Conservation (phyloP, 2,329 filamentous ascomycete genomes). For the Xylaria sp. region DNA sequence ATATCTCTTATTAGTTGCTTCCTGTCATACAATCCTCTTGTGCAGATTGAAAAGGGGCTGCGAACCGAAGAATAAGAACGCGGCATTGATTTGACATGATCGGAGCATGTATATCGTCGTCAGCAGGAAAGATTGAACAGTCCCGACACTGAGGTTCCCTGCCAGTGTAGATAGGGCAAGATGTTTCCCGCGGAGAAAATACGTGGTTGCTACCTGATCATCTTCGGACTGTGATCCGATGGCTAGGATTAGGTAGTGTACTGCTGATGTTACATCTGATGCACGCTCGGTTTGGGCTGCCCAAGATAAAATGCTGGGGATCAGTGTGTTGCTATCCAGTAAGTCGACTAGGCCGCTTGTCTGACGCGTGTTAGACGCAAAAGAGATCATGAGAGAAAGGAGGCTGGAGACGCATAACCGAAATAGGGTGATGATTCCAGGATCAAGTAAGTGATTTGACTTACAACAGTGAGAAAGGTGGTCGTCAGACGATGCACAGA, state of each 20-base stretch:
- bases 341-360: slow-evolving; percentile 62
- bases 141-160: slow-evolving; percentile 60
- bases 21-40: not conserved
- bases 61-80: slow-evolving; percentile 62
- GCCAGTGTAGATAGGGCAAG: slow-evolving; percentile 58
- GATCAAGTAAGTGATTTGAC: slow-evolving; percentile 3
- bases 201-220: slow-evolving; percentile 56
- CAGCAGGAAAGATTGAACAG: slow-evolving; percentile 62
- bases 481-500: slow-evolving; percentile 38
- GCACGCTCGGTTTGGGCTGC: slow-evolving; percentile 49
- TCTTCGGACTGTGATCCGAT: slow-evolving; percentile 59
- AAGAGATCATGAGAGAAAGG: slow-evolving; percentile 14
- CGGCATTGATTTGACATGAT: slow-evolving; percentile 66
- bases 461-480: slow-evolving; percentile 46
- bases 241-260: slow-evolving; percentile 63
- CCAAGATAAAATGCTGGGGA: slow-evolving; percentile 58
- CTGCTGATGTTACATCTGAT: slow-evolving; percentile 55
- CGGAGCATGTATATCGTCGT: slow-evolving; percentile 66
- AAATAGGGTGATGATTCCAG: not conserved
- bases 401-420: not conserved
- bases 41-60: not conserved
- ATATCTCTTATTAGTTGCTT: not conserved
- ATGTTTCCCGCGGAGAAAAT: slow-evolving; percentile 63
- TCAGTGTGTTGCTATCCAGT: slow-evolving; percentile 57
- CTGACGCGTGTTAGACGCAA: slow-evolving; percentile 27